Evolutionary conservation across 805 yeast genomes (phyloP), one percentile per base, ranked within the genome.

Genomic region (Scheffersomyces stipitis): DNA sequence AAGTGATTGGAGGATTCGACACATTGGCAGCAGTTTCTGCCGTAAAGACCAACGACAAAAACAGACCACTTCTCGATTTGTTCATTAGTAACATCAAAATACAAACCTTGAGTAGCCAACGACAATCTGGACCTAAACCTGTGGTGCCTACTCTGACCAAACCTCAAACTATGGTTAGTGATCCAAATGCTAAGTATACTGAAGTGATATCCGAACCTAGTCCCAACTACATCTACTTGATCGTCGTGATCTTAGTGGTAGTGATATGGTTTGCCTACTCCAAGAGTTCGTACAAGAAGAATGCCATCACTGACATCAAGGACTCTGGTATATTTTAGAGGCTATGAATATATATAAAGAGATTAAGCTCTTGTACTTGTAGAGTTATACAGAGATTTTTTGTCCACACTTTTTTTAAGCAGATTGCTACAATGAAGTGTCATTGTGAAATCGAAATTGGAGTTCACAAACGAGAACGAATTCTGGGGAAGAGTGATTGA

Each of bases 221-320:
- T 14, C 18, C 31, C 22, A 31, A 18, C 13, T 48, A 44, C 36
- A 18, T 28, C 18, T 46, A 36, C 33, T 39, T 50, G 15, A 42
- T 46, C 30, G 9, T 48, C 4, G 32, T 45, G 10, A 30, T 41
- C 16, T 27, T 45, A 13, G 30, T 40, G 18, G 40, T 34, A 2
- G 46, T 40, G 3, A 29, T 33, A 15, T 15, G 45, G 24, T 44
- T 40, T 15, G 40, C 35, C 31, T 36, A 33, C 29, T 50, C 42
- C 29, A 46, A 42, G 18, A 44, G 44, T 36, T 48, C 54, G 31
- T 51, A 50, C 36, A 52, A 34, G 37, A 48, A 45, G 30, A 61
- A 58, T 44, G 39, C 38, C 9, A 47, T 52, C 15, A 49, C 49
- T 4, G 62, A 56, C 38, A 53, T 56, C 28, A 56, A 56, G 36